Conservation (phyloP, 768 basidiomycete species). For the Vararia minispora region DNA sequence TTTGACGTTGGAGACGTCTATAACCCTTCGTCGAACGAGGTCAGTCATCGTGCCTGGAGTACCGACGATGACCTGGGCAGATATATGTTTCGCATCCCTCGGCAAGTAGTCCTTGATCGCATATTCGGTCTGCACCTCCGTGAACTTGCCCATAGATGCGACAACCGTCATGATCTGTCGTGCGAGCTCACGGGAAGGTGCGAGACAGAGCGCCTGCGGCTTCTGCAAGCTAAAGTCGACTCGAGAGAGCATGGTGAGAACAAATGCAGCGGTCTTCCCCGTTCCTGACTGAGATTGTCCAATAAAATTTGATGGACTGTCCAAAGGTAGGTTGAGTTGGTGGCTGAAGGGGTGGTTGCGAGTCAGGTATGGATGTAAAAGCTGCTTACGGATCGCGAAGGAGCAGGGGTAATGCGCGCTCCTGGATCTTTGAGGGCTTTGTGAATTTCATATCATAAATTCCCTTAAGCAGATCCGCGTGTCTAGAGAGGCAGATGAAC, state of each 20-base stretch:
- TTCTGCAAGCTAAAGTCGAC: constrained; percentile 75
- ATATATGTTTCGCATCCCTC: constrained; percentile 50
- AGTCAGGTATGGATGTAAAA: not conserved
- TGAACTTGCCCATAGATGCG: constrained; percentile 90
- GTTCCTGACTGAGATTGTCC: constrained; percentile 99
- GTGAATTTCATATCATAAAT: constrained; percentile 93
- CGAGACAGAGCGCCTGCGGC: constrained; percentile 96
- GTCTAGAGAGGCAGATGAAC: constrained; percentile 30
- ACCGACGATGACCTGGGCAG: constrained; percentile 88
- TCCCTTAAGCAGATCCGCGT: constrained; percentile 84
- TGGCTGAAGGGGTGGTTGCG: not conserved
- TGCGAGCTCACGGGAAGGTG: constrained; percentile 93
- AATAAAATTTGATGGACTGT: constrained; percentile 97
- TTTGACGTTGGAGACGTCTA: constrained; percentile 74
- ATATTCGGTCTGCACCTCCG: constrained; percentile 85
- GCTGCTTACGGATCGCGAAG: constrained; percentile 74
- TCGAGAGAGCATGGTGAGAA: constrained; percentile 92
- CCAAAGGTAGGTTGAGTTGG: constrained; percentile 1
- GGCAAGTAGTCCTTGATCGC: constrained; percentile 87
- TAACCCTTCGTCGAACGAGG: constrained; percentile 64
- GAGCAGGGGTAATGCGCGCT: constrained; percentile 86
- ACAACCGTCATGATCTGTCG: constrained; percentile 97
- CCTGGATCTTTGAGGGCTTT: constrained; percentile 98
- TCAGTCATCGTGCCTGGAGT: constrained; percentile 94
- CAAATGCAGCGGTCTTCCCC: constrained; percentile 98